Conservation (phyloP, 2,329 filamentous ascomycete genomes). For the Teratosphaeria gauchensis region DNA sequence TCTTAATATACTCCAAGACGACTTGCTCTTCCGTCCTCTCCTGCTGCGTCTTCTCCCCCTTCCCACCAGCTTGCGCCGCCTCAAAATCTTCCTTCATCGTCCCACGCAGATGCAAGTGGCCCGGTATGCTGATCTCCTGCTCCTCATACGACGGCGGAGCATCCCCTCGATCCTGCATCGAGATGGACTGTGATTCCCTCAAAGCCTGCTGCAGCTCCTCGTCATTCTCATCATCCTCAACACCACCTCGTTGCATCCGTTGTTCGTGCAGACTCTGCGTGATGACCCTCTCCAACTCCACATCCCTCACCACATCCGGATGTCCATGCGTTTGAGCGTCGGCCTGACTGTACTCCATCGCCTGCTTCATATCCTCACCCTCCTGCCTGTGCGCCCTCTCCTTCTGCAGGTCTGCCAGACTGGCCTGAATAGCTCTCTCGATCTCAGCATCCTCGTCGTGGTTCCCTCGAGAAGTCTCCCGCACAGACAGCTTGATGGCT, state of each 20-base stretch:
- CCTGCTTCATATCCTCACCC: slow-evolving; percentile 35
- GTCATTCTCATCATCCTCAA: slow-evolving; percentile 8
- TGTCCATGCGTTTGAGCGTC: slow-evolving; percentile 27
- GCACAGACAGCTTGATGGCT: slow-evolving; percentile 61
- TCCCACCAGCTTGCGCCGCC: not conserved
- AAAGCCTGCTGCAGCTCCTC: slow-evolving; percentile 11
- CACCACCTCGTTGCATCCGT: slow-evolving; percentile 4
- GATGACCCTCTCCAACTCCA: slow-evolving; percentile 36
- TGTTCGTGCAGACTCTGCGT: slow-evolving; percentile 37
- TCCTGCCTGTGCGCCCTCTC: slow-evolving; percentile 26
- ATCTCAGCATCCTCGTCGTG: slow-evolving; percentile 59
- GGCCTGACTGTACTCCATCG: slow-evolving; percentile 28
- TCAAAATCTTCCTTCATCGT: slow-evolving; percentile 18
- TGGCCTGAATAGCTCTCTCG: slow-evolving; percentile 64
- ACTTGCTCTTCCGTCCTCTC: slow-evolving; percentile 57
- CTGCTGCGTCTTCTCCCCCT: slow-evolving; percentile 20
- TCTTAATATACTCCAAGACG: slow-evolving; percentile 66
- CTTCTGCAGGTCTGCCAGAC: slow-evolving; percentile 49
- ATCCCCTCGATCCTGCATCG: slow-evolving; percentile 1
- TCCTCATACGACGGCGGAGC: slow-evolving; percentile 14
- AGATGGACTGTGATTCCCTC: slow-evolving; percentile 4
- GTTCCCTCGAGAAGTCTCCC: slow-evolving; percentile 61
- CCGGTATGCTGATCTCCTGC: slow-evolving; percentile 2
- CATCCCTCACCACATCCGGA: slow-evolving; percentile 12
- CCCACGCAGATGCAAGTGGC: slow-evolving; percentile 15